Base-by-base conservation (phyloP, 2,329 filamentous ascomycete species). In the Pezicula carpinea region DNA sequence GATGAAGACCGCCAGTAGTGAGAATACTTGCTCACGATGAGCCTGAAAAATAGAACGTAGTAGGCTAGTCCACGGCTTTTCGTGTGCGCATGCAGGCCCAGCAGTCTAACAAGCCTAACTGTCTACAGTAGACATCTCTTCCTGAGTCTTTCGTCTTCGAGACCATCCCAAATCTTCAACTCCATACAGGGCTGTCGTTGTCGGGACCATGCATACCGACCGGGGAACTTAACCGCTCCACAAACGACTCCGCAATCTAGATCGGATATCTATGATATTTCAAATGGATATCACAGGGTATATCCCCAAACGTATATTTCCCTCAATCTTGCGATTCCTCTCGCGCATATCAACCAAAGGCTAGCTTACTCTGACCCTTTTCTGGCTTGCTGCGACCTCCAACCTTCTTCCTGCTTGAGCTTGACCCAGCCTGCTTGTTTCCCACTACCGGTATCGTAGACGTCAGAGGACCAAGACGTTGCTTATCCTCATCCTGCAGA, bases 351-450 rank as follows among this genome's bases (percentile, higher is more conserved):
- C 52, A 63, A 48, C 60, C 59, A 70, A 84, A 84, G 35, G 71
- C 75, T 62, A 84, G 68, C 61, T 70, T 80, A 53, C 73, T 80
- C 60, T 84, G 80, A 13, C 79, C 80, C 51, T 75, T 76, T 62
- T 83, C 80, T 41, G 56, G 47, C 45, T 52, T 57, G 15, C 48
- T 48, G 34, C 21, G 53, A 29, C 50, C 52, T 45, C 52, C 49
- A 32, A 35, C 29, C 40, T 55, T 61, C 48, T 62, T 64, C 48
- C 57, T 62, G 26, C 26, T 52, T 23, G 49, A 35, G 26, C 69
- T 63, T 44, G 35, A 42, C 41, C 51, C 46, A 17, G 43, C 60
- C 60, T 68, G 53, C 59, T 65, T 66, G 34, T 50, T 53, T n/a
- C 46, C 36, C 42, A 31, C 40, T 23, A 29, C 26, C 26, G 7